These are phyloP conservation scores for Tolypocladium amazonense DNA, from an alignment of 2,329 filamentous ascomycete genomes.

Conservation along the genomic window DNA sequence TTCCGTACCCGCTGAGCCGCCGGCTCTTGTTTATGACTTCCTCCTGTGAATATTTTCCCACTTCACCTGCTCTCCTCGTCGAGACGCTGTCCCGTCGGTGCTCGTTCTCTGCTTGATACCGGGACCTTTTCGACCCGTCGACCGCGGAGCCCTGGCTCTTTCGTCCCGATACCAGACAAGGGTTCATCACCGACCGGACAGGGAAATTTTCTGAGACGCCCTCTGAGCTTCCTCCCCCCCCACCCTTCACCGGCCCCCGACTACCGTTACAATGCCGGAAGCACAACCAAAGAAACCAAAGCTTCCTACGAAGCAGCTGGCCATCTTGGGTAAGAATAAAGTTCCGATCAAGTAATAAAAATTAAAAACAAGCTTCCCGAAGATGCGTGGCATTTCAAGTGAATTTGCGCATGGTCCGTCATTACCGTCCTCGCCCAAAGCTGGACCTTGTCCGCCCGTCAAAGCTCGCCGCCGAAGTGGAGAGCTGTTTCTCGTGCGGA, in stretches of 20 bases:
- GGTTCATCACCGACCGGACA: no score
- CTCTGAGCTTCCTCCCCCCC: background rate
- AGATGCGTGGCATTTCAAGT: background rate
- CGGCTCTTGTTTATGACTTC: background rate
- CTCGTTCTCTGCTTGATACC: background rate
- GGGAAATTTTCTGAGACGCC: background rate
- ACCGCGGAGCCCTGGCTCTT: no score
- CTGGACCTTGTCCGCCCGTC: background rate
- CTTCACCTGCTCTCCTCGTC: background rate
- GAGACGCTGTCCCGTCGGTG: background rate
- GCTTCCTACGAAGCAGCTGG: constrained; percentile 66
- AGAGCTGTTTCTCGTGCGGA: background rate
- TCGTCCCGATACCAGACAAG: background rate
- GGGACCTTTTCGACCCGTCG: background rate
- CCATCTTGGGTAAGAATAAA: constrained; percentile 58
- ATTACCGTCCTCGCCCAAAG: background rate
- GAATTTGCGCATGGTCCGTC: background rate
- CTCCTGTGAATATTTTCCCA: background rate
- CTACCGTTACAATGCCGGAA: background rate
- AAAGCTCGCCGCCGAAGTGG: background rate
- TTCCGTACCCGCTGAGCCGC: background rate
- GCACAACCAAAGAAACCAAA: constrained; percentile 38
- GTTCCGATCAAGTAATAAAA: background rate
- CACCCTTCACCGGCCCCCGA: background rate
- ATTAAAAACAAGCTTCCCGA: background rate